Evolutionary conservation across 768 basidiomycete species (phyloP), one percentile per base, ranked within the genome.

Genomic region (Asterophora lycoperdoides): DNA sequence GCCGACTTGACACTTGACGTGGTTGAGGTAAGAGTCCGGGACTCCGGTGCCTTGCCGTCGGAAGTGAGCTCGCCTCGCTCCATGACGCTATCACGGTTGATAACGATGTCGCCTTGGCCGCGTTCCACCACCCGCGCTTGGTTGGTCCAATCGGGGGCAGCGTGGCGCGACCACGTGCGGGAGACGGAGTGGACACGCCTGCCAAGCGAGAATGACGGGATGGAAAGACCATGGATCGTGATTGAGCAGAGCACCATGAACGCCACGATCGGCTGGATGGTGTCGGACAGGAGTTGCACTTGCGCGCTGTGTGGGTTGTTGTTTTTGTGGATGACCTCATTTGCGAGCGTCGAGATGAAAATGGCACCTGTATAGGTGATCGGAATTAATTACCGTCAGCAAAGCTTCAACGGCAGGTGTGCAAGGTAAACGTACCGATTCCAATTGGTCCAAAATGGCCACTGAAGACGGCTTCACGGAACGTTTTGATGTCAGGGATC

Each of bases 231-330:
- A 60, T 92, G 90, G 14, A 89, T 81, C 14, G 86, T 75, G 52
- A 97, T 89, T 0, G 92, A 95, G 57, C 83, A 84, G 7, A 99
- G 76, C 3, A 99, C 96, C 81, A 98, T 84, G 67, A 96, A 97
- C 1, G 88, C 84, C 9, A 93, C 89, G 56, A 99, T 90, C 0
- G 96, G 96, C 63, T 94, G 89, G 48, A 98, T 93, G 4, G 81
- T 73, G 10, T 83, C 73, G 1, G 81, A 76, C 13, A 99, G 73
- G 11, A 85, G 64, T 46, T 86, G 78, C 8, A 79, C 70, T 62
- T 89, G 84, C 14, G 71, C 71, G 28, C 70, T 68, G 0, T 84
- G 78, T 5, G 79, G 73, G 28, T 68, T 48, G 1, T 56, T 60
- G 3, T 65, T 57, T 10, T 68, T 56, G 18, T 67, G 78, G 13